Percentiles rank a stretch among this genome's conserved stretches.
These are phyloP conservation scores for Chlorella sp. DNA, from an alignment of 139 green algal genomes.

Conservation along the genomic window DNA sequence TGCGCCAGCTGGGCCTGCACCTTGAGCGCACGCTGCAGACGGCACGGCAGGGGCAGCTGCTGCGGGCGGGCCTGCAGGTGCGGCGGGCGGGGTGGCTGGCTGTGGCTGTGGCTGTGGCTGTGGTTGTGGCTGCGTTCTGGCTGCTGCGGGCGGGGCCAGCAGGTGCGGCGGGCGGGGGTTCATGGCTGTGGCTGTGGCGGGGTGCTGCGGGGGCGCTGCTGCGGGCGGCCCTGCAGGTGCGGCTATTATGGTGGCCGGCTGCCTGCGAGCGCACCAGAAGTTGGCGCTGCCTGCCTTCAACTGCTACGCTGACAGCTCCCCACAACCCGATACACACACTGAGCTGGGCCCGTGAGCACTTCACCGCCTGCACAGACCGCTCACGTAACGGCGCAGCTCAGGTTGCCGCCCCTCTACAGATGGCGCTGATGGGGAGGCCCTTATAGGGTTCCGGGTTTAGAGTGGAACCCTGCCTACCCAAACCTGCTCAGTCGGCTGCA, in stretches of 20 bases:
- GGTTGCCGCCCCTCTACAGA: constrained; percentile 42
- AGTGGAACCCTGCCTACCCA: too few relatives aligned
- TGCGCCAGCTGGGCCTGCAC: constrained; percentile 50
- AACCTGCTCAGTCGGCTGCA: too few relatives aligned
- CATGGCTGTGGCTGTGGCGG: not conserved
- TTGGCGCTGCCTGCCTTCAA: too few relatives aligned
- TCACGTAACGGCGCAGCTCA: too few relatives aligned
- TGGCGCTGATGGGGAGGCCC: constrained; percentile 92
- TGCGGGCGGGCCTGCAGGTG: constrained; percentile 77
- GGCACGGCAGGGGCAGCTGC: constrained; percentile 67
- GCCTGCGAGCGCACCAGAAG: too few relatives aligned
- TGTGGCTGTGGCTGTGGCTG: not conserved
- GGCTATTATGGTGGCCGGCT: too few relatives aligned
- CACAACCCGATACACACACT: too few relatives aligned
- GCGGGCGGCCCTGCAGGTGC: too few relatives aligned
- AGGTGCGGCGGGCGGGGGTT: not conserved
- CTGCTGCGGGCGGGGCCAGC: not conserved
- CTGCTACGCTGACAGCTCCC: too few relatives aligned
- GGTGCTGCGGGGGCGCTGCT: not conserved
- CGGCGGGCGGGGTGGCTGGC: not conserved
- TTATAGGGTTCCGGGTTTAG: too few relatives aligned
- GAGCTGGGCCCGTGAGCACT: too few relatives aligned
- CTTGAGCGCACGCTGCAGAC: constrained; percentile 68
- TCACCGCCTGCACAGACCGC: too few relatives aligned
- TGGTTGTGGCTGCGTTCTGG: not conserved